Base-by-base conservation (phyloP, 2,329 filamentous ascomycete species). In the Cytospora piceae region DNA sequence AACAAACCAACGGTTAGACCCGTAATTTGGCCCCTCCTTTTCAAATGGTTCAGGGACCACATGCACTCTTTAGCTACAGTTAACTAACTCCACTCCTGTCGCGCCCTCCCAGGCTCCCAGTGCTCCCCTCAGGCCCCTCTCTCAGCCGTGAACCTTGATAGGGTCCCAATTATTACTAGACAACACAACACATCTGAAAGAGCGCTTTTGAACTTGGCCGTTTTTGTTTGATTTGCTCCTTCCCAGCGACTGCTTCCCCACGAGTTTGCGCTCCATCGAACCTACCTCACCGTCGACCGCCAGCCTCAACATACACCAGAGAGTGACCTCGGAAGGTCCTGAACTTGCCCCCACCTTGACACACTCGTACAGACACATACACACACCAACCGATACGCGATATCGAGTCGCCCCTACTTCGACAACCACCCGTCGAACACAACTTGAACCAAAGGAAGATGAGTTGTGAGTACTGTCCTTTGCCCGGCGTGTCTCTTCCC, bases 401-500 rank as follows among this genome's bases (percentile, higher is more conserved):
- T 39, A 39, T 22, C 58, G 29, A 49, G 58, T 62, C 42, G 63
- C 53, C 56, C 52, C 46, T 46, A 42, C 55, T 53, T 51, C 29
- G n/a, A 32, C 54, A 54, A 63, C n/a, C 60, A n/a, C 17, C 54
- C 46, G 39, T 27, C 46, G 31, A 27, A 31, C 17, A 52, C 15
- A 56, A 39, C 51, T 59, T 59, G n/a, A 58, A 53, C 55, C 61
- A 39, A 64, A 57, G 58, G 70, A 73, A 73, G 63, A 80, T 80
- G 78, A 79, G 77, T 70, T 78, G 78, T 79, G 72, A 78, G 78
- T 78, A 67, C 59, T 65, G 32, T 29, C 34, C 22, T 17, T 20
- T 39, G 31, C 61, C 39, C 61, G 14, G 32, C 31, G 14, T 17
- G 29, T 14, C 22, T 24, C n/a, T 32, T 17, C 15, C 22, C 1